These are phyloP conservation scores for Blakeslea trispora DNA, from an alignment of 371 early-diverging fungal species.

Conservation along the genomic window DNA sequence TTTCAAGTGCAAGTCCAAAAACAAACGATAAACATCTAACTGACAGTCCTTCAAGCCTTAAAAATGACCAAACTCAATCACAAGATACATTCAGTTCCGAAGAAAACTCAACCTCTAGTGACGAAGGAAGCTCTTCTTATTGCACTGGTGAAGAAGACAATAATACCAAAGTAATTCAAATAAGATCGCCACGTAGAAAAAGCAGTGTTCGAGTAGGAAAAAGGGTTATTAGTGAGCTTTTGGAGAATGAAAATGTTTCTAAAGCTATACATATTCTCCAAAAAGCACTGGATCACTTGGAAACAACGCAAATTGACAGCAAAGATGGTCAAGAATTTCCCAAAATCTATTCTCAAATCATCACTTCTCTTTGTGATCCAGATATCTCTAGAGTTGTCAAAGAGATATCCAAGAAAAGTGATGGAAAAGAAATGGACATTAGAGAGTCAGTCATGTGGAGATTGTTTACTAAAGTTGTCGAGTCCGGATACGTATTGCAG, in stretches of 20 bases:
- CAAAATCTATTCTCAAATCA: slow-evolving; percentile 36
- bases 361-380: slow-evolving; percentile 36
- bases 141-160: neutral
- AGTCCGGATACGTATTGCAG: slow-evolving; percentile 42
- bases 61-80: neutral
- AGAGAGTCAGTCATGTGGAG: slow-evolving; percentile 35
- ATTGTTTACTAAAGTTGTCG: slow-evolving; percentile 41
- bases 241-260: slow-evolving; percentile 32
- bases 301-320: slow-evolving; percentile 13
- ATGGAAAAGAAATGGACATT: slow-evolving; percentile 16
- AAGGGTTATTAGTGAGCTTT: slow-evolving; percentile 23
- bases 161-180: neutral
- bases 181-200: slow-evolving; percentile 1
- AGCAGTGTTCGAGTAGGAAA: slow-evolving; percentile 29
- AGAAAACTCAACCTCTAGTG: neutral
- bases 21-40: slow-evolving; percentile 1
- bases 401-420: slow-evolving; percentile 18
- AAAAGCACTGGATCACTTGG: slow-evolving; percentile 24
- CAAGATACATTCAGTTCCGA: neutral
- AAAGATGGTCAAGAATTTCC: slow-evolving; percentile 19
- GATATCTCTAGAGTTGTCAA: slow-evolving; percentile 25
- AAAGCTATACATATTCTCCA: slow-evolving; percentile 28
- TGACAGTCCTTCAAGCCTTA: neutral
- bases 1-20: slow-evolving; percentile 6
- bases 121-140: neutral